A percentile compares a stretch with the other conserved stretches of the same genome.
These are phyloP conservation scores for Macrolepiota fuliginosa DNA, from an alignment of 768 basidiomycete genomes.

Conservation along the genomic window DNA sequence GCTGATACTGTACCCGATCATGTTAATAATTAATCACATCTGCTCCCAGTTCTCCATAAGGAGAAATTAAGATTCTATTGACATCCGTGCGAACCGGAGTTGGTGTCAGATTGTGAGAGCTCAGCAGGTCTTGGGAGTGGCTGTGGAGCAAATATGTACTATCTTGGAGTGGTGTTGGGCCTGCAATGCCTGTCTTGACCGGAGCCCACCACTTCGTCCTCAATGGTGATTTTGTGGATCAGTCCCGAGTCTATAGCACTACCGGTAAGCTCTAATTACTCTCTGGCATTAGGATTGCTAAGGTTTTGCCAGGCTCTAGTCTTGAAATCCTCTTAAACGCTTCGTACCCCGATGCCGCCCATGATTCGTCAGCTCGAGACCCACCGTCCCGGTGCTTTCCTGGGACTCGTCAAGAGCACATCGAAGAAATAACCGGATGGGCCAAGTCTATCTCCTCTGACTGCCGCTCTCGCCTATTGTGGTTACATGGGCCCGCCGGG, in stretches of 20 bases:
- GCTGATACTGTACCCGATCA: no score
- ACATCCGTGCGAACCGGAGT: no score
- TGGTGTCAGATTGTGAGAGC: no score
- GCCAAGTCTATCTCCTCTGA: background rate
- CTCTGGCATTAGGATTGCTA: background rate
- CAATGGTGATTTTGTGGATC: background rate
- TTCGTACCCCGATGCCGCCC: background rate
- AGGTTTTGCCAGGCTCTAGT: background rate
- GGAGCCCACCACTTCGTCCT: background rate
- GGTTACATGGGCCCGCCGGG: background rate
- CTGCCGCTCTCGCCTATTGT: background rate
- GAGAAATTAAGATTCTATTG: no score
- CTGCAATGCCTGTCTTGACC: background rate
- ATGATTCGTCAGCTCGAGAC: background rate
- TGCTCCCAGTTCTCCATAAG: no score
- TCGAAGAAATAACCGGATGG: background rate
- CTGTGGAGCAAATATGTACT: no score
- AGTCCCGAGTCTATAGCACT: background rate
- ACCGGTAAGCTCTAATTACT: background rate
- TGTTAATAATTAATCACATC: no score
- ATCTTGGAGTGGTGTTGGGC: background rate
- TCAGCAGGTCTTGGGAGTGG: no score
- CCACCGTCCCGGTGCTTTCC: background rate
- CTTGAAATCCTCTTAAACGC: background rate
- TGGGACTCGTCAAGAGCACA: background rate